Conservation (phyloP, 139 green algal genomes). For the Chlamydomonas schloesseri region DNA sequence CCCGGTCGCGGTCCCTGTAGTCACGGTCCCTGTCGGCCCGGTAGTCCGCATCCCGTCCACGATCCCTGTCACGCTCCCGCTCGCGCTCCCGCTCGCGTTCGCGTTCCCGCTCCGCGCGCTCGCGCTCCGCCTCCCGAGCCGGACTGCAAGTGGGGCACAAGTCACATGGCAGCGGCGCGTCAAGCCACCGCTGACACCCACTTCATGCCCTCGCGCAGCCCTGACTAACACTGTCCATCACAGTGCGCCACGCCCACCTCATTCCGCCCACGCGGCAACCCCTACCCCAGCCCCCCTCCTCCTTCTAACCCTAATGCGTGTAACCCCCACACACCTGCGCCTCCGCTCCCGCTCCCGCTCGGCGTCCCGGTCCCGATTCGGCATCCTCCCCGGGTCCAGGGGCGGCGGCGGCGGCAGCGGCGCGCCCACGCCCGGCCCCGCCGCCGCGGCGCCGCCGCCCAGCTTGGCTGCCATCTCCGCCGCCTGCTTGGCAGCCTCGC, state of each 20-base stretch:
- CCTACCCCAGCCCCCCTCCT: not conserved
- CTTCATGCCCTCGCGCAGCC: no score
- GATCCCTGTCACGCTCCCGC: slow-evolving; percentile 5
- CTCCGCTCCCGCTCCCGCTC: slow-evolving; percentile 19
- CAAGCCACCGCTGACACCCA: no score
- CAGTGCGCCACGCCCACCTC: no score
- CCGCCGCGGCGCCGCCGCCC: not conserved
- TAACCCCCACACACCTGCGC: slow-evolving; percentile 10
- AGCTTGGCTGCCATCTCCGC: slow-evolving; percentile 34
- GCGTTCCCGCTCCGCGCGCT: not conserved
- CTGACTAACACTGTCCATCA: no score
- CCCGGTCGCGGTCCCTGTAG: not conserved
- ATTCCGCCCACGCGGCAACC: no score
- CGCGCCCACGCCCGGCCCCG: not conserved
- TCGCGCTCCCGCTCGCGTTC: slow-evolving; percentile 17
- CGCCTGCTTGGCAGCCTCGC: slow-evolving; percentile 48
- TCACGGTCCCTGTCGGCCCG: not conserved
- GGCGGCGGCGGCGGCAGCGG: not conserved
- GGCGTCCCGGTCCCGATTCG: not conserved
- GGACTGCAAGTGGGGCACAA: no score
- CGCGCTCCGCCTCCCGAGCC: not conserved
- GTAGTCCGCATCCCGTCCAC: not conserved
- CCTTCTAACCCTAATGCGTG: not conserved
- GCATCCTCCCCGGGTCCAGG: no score
- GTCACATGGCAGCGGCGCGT: not conserved